A percentile compares a stretch with the other conserved stretches of the same genome.
Conservation (phyloP, 2,329 filamentous ascomycete species). For the Cercospora sp. region DNA sequence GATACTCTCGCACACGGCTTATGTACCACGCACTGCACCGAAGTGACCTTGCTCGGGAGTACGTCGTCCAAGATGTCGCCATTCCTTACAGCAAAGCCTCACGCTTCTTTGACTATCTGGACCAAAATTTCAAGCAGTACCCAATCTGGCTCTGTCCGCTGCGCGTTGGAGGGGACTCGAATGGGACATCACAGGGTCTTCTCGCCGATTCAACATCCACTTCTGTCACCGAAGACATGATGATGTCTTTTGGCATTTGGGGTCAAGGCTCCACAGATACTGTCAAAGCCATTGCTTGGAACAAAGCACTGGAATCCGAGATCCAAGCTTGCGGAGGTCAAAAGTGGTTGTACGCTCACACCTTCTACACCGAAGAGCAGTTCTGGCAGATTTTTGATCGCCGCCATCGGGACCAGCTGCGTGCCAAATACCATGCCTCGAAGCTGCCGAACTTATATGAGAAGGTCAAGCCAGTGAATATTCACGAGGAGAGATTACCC, state of each 20-base stretch:
- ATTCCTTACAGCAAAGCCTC: constrained; percentile 55
- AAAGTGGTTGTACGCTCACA: constrained; percentile 85
- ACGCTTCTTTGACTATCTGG: constrained; percentile 54
- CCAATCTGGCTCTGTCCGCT: constrained; percentile 61
- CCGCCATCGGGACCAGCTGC: constrained; percentile 60
- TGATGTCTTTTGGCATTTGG: constrained; percentile 66
- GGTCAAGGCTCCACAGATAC: constrained; percentile 61
- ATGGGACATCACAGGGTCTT: not conserved
- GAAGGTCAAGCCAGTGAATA: constrained; percentile 8
- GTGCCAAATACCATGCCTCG: constrained; percentile 61
- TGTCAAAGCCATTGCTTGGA: constrained; percentile 61
- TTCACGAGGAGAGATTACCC: too few relatives aligned
- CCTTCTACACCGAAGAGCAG: constrained; percentile 72
- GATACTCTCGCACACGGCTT: constrained; percentile 59
- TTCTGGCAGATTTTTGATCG: constrained; percentile 65
- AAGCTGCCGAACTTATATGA: constrained; percentile 59
- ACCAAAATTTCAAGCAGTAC: constrained; percentile 50
- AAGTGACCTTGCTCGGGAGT: not conserved
- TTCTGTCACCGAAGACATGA: not conserved
- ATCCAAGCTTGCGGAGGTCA: constrained; percentile 68
- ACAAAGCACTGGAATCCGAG: constrained; percentile 69
- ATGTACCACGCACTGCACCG: constrained; percentile 56
- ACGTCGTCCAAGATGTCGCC: constrained; percentile 62
- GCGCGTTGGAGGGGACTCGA: not conserved
- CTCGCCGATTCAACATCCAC: not conserved